Conservation (phyloP, 805 yeast genomes). For the Saccharomycopsis capsularis region DNA sequence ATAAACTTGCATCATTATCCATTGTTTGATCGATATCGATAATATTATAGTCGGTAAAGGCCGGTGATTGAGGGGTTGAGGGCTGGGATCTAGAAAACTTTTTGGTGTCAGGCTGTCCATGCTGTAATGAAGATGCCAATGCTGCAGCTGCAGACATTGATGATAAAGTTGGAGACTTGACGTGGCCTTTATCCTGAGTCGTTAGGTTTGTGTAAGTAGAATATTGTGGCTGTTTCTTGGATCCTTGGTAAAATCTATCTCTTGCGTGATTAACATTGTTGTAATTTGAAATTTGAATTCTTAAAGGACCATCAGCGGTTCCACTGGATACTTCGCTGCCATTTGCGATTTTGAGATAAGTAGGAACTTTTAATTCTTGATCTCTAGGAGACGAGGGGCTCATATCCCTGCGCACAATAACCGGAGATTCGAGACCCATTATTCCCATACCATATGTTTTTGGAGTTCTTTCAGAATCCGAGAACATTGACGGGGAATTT, state of each 20-base stretch:
- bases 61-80: constrained; percentile 11
- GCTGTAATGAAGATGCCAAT: not conserved
- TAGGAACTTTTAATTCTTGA: not conserved
- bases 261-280: constrained; percentile 1
- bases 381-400: constrained; percentile 1
- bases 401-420: constrained; percentile 15
- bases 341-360: not conserved
- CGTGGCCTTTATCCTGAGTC: constrained; percentile 9
- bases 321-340: not conserved
- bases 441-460: constrained; percentile 20
- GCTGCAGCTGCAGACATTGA: not conserved
- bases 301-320: not conserved
- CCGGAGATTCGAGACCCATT: constrained; percentile 19
- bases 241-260: constrained; percentile 10
- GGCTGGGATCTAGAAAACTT: constrained; percentile 13
- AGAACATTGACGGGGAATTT: constrained; percentile 3
- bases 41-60: not conserved
- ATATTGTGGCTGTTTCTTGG: constrained; percentile 10
- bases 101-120: too few species aligned
- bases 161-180: constrained; percentile 15
- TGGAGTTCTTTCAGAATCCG: constrained; percentile 12
- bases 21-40: constrained; percentile 1
- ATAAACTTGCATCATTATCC: constrained; percentile 40
- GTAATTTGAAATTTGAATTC: not conserved
- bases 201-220: constrained; percentile 5